Percentiles rank a stretch among this genome's conserved stretches.
Evolutionary conservation across 108 stramenopile species (phyloP).

Genomic region (Nannochloropsis oceanica): DNA sequence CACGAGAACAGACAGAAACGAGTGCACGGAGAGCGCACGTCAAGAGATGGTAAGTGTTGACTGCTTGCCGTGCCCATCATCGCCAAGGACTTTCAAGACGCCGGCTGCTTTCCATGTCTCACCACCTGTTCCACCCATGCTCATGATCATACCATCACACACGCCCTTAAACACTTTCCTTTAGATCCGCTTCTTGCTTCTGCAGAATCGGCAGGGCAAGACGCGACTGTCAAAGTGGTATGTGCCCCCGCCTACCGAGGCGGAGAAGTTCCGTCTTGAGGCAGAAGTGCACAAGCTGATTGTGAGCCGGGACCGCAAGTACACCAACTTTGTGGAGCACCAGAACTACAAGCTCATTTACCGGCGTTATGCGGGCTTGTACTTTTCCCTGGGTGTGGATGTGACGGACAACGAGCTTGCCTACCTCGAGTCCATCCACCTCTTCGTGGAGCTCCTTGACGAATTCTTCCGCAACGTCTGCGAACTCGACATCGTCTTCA

Average conservation of each 20-base stretch:
- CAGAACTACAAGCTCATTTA: constrained; percentile 94
- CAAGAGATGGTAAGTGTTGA: no score
- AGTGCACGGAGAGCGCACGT: no score
- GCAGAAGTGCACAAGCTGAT: constrained; percentile 90
- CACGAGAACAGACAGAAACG: no score
- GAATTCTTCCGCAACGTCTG: constrained; percentile 53
- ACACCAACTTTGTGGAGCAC: constrained; percentile 96
- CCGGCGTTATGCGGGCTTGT: constrained; percentile 93
- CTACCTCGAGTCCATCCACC: constrained; percentile 88
- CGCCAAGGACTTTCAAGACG: no score
- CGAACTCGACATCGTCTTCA: constrained; percentile 94
- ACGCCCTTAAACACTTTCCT: no score
- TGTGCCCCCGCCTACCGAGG: constrained; percentile 19
- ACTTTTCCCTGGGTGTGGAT: constrained; percentile 96
- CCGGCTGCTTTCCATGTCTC: no score
- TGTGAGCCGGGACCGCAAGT: constrained; percentile 84
- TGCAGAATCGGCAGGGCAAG: constrained; percentile 98
- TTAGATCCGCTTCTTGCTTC: constrained; percentile 92
- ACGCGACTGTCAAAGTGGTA: constrained; percentile 96
- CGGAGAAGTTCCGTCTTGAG: constrained; percentile 87
- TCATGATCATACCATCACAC: no score
- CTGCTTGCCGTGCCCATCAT: no score
- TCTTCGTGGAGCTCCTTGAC: constrained; percentile 95
- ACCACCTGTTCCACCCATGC: no score
- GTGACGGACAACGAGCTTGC: constrained; percentile 92